Base-by-base conservation (phyloP, 2,329 filamentous ascomycete genomes). In the Phoma sp. region DNA sequence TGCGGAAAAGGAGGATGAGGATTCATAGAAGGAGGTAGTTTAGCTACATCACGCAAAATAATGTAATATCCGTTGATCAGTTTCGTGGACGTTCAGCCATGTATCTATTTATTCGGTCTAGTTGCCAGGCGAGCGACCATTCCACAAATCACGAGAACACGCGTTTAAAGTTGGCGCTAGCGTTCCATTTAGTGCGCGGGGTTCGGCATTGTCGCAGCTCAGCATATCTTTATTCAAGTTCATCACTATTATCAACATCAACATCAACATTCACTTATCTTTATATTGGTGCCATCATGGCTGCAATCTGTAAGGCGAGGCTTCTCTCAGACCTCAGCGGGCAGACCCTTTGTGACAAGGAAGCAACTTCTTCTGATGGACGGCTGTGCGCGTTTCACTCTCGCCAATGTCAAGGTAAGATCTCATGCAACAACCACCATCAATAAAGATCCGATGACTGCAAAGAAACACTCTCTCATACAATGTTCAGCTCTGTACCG, bases 401-500 rank as follows among this genome's bases (percentile, higher is more conserved):
- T 29, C 58, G 60, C 15, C 65, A 68, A 57, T 70, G 64, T 52
- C 64, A 68, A 55, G 65, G 64, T 64, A 53, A 32, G 56, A 17
- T 12, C 6, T 29, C 35, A n/a, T 13, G 6, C 36, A 12, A 13
- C 29, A 31, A 31, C 29, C 12, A 10, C 29, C 12, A 13, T 13
- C 37, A 39, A 39, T 12, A 8, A 19, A 29, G 29, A 13, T 12
- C 12, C 12, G 29, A 4, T 2, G 12, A 12, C 29, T 31, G 4
- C 29, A 15, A 31, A 13, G 29, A 13, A 31, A 10, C 12, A 29
- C 4, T 8, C 19, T 22, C 4, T 29, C 50, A 53, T 17, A 60
- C 39, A 13, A 9, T 6, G 25, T 21, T 19, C 22, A 63, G 64
- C 64, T 15, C 70, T 83, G 4, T 82, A 82, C 63, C 73, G 74